Conservation (phyloP, 495 filamentous ascomycete species). For the Penicillium egyptiacum region DNA sequence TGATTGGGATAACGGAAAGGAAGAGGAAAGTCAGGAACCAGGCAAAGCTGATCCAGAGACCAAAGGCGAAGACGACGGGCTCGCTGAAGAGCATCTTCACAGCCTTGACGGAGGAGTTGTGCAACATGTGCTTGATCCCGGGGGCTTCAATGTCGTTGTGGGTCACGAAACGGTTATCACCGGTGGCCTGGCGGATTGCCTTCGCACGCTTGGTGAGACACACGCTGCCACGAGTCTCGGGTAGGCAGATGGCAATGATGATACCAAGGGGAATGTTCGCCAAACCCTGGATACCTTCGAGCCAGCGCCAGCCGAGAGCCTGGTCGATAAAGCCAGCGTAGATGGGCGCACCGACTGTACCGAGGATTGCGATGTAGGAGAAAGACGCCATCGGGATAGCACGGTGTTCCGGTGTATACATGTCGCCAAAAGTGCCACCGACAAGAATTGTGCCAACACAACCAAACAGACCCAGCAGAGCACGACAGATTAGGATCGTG, state of each 20-base stretch:
- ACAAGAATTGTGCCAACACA: constrained; percentile 77
- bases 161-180: constrained; percentile 67
- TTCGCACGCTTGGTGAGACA: constrained; percentile 59
- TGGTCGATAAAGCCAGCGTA: constrained; percentile 72
- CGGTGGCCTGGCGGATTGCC: constrained; percentile 54
- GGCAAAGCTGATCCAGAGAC: constrained; percentile 70
- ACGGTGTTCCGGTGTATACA: constrained; percentile 71
- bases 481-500: constrained; percentile 67
- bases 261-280: constrained; percentile 61
- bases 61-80: constrained; percentile 71
- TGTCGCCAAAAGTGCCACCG: constrained; percentile 71
- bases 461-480: constrained; percentile 73
- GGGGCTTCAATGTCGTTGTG: constrained; percentile 57
- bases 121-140: constrained; percentile 37
- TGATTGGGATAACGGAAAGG: constrained; percentile 70
- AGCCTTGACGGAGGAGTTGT: constrained; percentile 48
- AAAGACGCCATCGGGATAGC: constrained; percentile 82
- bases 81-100: constrained; percentile 73
- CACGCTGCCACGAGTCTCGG: constrained; percentile 68
- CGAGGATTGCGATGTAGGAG: constrained; percentile 70
- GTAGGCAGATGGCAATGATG: constrained; percentile 52
- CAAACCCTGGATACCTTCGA: constrained; percentile 78
- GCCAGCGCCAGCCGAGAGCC: constrained; percentile 72
- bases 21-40: constrained; percentile 78
- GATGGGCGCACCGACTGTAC: constrained; percentile 69